phyloP scores from a whole-genome alignment of 768 basidiomycete genomes.

The Tulasnella calospora region DNA sequence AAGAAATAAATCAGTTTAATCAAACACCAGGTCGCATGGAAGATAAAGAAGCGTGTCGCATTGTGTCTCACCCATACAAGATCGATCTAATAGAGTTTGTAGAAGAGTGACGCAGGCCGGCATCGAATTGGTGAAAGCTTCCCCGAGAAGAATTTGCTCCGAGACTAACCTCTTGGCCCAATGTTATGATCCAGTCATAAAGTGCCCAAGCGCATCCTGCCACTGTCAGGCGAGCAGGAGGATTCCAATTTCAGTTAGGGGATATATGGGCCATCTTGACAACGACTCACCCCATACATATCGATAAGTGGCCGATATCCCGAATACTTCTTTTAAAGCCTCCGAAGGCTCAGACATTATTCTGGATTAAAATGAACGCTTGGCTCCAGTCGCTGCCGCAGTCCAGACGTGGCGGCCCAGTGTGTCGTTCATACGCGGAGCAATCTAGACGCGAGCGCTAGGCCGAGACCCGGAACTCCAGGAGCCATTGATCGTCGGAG shows the following conservation, averaged over 20 bases:
- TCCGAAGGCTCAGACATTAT: too few relatives aligned
- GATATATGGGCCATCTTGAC: background rate
- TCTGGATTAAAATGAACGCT: background rate
- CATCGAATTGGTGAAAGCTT: background rate
- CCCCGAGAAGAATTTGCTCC: too few relatives aligned
- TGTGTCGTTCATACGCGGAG: too few relatives aligned
- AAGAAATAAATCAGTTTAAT: background rate
- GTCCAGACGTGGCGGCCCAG: too few relatives aligned
- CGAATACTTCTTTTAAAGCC: background rate
- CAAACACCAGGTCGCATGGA: background rate
- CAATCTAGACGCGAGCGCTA: too few relatives aligned
- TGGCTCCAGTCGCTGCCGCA: background rate
- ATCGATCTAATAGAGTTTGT: background rate
- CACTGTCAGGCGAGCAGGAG: background rate
- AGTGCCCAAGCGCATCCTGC: conserved; percentile 14
- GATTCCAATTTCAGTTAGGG: background rate
- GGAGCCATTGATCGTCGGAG: too few relatives aligned
- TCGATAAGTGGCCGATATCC: background rate
- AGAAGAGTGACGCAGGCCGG: too few relatives aligned
- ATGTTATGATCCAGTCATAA: conserved; percentile 18
- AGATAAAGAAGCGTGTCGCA: background rate
- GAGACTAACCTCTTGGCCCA: conserved; percentile 13
- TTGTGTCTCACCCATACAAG: background rate
- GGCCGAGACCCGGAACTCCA: too few relatives aligned
- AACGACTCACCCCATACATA: background rate